phyloP scores from a whole-genome alignment of 1,284 basidiomycete genomes.

The Sanghuangporus sanghuang region DNA sequence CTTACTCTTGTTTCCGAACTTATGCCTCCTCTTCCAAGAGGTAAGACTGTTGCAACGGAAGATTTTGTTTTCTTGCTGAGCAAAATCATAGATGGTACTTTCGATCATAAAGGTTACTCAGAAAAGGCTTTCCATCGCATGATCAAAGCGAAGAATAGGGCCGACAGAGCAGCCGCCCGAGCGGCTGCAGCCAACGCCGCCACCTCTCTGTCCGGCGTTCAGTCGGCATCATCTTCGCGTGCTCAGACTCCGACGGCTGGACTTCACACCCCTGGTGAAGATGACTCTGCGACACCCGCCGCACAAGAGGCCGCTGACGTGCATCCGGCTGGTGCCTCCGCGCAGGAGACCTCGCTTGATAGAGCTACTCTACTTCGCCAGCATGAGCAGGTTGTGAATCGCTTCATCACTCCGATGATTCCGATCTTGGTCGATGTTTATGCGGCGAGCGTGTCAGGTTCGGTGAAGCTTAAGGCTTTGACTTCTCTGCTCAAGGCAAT shows the following conservation, averaged over 20 bases:
- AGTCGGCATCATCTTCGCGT: slow-evolving; percentile 22
- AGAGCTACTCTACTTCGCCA: slow-evolving; percentile 70
- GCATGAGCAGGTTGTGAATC: slow-evolving; percentile 69
- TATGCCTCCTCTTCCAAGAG: slow-evolving; percentile 87
- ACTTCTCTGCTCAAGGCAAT: slow-evolving; percentile 85
- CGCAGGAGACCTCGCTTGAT: slow-evolving; percentile 40
- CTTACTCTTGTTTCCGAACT: slow-evolving; percentile 84
- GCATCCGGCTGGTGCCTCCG: slow-evolving; percentile 14
- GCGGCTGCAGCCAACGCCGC: slow-evolving; percentile 38
- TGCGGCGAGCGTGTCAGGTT: slow-evolving; percentile 84
- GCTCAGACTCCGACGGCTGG: slow-evolving; percentile 16
- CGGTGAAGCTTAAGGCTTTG: slow-evolving; percentile 83
- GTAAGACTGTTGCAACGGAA: slow-evolving; percentile 33
- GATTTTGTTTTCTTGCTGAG: slow-evolving; percentile 15
- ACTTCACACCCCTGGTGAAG: slow-evolving; percentile 22
- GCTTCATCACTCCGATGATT: slow-evolving; percentile 82
- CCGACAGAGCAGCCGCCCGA: slow-evolving; percentile 65
- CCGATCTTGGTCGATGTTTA: slow-evolving; percentile 95
- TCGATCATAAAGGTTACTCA: slow-evolving; percentile 85
- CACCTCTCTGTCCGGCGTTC: slow-evolving; percentile 27
- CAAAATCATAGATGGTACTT: slow-evolving; percentile 71
- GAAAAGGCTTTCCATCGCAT: slow-evolving; percentile 77
- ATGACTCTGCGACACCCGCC: slow-evolving; percentile 20
- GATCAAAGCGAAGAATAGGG: slow-evolving; percentile 72
- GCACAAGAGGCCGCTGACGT: not conserved